A percentile compares a stretch with the other conserved stretches of the same genome.
Evolutionary conservation across 768 basidiomycete genomes (phyloP).

Genomic region (Boletellus emodensis): DNA sequence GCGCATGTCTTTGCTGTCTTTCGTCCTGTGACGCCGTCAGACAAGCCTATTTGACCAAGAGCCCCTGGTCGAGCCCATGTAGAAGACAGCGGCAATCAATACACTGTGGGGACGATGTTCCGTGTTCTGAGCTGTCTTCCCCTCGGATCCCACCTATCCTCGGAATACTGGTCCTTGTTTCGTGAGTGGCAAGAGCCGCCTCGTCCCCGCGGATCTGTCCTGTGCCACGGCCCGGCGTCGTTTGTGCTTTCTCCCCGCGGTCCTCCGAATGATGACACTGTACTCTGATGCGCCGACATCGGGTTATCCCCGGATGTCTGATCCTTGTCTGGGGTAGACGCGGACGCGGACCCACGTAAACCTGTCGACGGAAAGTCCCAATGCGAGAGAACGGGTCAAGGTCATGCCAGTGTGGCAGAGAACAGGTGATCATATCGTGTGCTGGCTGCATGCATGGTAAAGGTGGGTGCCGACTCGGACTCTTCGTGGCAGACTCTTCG

Average conservation of each 20-base stretch:
- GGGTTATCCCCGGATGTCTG: not conserved
- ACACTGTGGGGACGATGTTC: not conserved
- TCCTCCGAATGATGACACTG: not conserved
- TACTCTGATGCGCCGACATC: not conserved
- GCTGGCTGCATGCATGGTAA: too few species aligned
- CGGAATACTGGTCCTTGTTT: not conserved
- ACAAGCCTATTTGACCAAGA: not conserved
- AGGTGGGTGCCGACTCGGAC: not conserved
- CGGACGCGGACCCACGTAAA: not conserved
- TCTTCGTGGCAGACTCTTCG: too few species aligned
- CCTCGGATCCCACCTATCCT: not conserved
- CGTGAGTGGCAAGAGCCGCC: not conserved
- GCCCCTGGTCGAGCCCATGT: not conserved
- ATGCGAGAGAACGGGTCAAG: not conserved
- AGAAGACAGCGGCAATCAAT: conserved; percentile 3
- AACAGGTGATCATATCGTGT: not conserved
- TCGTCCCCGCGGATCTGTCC: not conserved
- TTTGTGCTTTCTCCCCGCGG: not conserved
- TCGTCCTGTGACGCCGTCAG: not conserved
- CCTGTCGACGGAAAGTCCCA: not conserved
- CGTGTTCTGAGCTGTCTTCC: not conserved
- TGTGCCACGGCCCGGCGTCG: not conserved
- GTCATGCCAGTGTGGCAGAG: not conserved
- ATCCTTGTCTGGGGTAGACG: conserved; percentile 2
- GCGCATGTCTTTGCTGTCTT: not conserved